Conservation (phyloP, 2,329 filamentous ascomycete genomes). For the Stachybotrys chartarum region DNA sequence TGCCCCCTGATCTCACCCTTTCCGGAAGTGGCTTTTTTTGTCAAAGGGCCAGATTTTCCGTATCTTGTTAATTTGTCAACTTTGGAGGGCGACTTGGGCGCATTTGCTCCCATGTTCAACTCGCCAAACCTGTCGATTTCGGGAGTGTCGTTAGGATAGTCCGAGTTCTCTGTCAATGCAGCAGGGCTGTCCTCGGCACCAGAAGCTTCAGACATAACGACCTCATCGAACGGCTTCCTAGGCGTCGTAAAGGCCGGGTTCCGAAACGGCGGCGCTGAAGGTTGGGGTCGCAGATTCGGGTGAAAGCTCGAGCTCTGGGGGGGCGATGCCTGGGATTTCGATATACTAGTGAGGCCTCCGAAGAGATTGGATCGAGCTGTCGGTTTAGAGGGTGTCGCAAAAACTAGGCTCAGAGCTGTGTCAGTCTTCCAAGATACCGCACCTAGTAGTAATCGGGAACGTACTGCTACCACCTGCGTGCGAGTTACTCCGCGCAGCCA, state of each 20-base stretch:
- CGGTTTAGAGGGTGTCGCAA: conserved; percentile 30
- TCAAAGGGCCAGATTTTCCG: conserved; percentile 28
- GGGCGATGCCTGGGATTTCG: conserved; percentile 29
- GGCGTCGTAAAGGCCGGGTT: conserved; percentile 61
- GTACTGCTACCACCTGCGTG: conserved; percentile 35
- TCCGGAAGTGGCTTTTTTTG: conserved; percentile 42
- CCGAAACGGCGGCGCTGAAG: conserved; percentile 46
- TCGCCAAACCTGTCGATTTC: conserved; percentile 40
- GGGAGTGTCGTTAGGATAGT: conserved; percentile 43
- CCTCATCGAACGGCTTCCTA: conserved; percentile 48
- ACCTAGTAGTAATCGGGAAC: background rate
- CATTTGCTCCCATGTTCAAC: conserved; percentile 31
- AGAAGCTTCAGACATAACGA: conserved; percentile 46
- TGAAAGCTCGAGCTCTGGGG: conserved; percentile 40
- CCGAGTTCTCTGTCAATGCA: conserved; percentile 49
- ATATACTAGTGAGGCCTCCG: conserved; percentile 27
- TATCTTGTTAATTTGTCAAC: conserved; percentile 40
- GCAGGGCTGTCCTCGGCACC: conserved; percentile 52
- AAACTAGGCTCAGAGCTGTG: conserved; percentile 15
- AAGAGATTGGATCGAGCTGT: conserved; percentile 26
- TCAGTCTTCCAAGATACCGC: background rate
- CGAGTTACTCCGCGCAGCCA: conserved; percentile 34
- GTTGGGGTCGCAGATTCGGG: conserved; percentile 31
- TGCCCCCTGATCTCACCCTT: conserved; percentile 54
- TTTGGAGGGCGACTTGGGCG: conserved; percentile 34